A percentile compares a stretch with the other conserved stretches of the same genome.
phyloP scores from a whole-genome alignment of 768 basidiomycete genomes.

The Naematelia encephala region DNA sequence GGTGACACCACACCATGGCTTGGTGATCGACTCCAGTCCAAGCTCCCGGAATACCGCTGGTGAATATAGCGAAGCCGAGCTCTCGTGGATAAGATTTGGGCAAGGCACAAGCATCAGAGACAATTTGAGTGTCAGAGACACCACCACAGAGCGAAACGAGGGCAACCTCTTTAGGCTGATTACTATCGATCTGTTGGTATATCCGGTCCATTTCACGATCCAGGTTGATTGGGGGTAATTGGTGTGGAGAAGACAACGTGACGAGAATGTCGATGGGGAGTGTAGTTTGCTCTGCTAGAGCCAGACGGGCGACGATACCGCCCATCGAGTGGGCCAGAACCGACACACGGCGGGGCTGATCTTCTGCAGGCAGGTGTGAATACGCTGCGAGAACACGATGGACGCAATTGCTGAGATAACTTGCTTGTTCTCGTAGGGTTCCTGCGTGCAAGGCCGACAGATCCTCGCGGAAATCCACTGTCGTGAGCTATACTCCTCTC shows the following conservation, averaged over 20 bases:
- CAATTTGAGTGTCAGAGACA: conserved; percentile 83
- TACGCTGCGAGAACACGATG: conserved; percentile 47
- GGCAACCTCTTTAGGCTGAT: conserved; percentile 54
- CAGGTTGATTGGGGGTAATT: conserved; percentile 80
- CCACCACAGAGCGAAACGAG: conserved; percentile 86
- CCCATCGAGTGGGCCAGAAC: conserved; percentile 97
- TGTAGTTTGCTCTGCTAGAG: conserved; percentile 52
- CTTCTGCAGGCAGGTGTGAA: conserved; percentile 28
- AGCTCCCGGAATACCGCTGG: conserved; percentile 79
- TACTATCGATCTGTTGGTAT: conserved; percentile 55
- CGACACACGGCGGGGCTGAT: conserved; percentile 60
- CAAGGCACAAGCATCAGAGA: conserved; percentile 81
- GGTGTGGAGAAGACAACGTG: conserved; percentile 95
- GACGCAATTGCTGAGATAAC: conserved; percentile 69
- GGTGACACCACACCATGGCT: conserved; percentile 99
- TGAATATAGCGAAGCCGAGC: conserved; percentile 60
- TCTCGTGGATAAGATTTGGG: conserved; percentile 55
- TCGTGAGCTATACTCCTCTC: not conserved
- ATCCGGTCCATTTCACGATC: conserved; percentile 74
- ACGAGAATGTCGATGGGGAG: conserved; percentile 56
- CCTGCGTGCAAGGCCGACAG: conserved; percentile 90
- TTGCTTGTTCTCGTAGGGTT: conserved; percentile 76
- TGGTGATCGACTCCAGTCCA: conserved; percentile 95
- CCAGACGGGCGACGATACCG: conserved; percentile 78
- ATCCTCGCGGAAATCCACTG: conserved; percentile 96